Evolutionary conservation across 805 yeast genomes (phyloP), one percentile per base, ranked within the genome.

Genomic region (Isabelozyma heimii): DNA sequence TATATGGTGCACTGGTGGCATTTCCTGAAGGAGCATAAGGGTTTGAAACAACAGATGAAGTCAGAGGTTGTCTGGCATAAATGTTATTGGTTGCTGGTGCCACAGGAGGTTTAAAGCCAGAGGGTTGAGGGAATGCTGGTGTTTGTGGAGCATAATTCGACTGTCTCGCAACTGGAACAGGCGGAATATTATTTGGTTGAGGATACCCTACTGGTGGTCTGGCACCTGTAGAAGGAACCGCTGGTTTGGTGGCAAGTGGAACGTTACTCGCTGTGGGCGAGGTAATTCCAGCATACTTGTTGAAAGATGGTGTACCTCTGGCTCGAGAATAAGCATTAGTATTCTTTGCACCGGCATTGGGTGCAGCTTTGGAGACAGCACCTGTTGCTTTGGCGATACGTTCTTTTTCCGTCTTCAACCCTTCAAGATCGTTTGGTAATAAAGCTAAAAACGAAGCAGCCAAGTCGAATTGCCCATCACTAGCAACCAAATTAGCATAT

Each of bases 381-480:
- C 77, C 78, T 13, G 83, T 74, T 7, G 96, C 96, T 56, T 81
- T 83, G 43, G 76, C 54, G 15, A 92, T 84, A 58, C 99, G 84
- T 53, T 88, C 91, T 65, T 85, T 88, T 60, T 89, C 97, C 17
- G 72, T 58, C 47, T 77, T 81, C 44, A 87, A 84, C 24, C 85
- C 89, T 41, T 86, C 87, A 57, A 84, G 82, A 47, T 82, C 82
- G 42, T 80, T 82, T 10, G 98, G 96, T 59, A 94, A 74, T 51
- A 86, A 74, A 42, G 75, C 73, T 61, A 92, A 76, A 55, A 88
- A 82, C 55, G 77, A 80, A 49, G 75, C 78, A 1, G 98, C 97
- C 55, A 92, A 72, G 8, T 86, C 95, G 57, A 89, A 84, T 54
- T 88, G 83, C 26, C 97, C 98, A 61, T 79, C 83, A 26, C 90